Evolutionary conservation across 805 yeast genomes (phyloP).

Genomic region (Zygoascus flipseniorum): DNA sequence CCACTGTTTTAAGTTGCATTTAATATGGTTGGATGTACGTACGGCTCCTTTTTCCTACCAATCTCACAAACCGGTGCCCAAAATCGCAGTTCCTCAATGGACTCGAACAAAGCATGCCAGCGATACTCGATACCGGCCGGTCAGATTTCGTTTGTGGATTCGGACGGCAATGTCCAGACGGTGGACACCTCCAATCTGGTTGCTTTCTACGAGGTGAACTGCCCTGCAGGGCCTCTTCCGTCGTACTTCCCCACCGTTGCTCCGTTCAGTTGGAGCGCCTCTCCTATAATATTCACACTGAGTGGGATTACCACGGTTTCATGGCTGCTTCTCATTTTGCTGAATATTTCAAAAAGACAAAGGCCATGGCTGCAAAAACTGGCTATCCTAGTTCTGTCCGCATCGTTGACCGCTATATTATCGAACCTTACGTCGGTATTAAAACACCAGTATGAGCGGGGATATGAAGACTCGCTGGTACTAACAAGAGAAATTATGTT

Average conservation of each 20-base stretch:
- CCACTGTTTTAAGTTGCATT: no score
- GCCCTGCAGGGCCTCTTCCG: slow-evolving; percentile 3
- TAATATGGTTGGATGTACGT: no score
- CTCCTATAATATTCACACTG: slow-evolving; percentile 27
- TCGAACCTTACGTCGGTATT: slow-evolving; percentile 39
- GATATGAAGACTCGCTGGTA: slow-evolving; percentile 44
- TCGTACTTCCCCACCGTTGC: background rate
- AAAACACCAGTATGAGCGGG: slow-evolving; percentile 40
- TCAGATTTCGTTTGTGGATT: background rate
- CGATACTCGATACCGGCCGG: slow-evolving; percentile 1
- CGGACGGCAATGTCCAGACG: background rate
- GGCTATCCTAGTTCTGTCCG: slow-evolving; percentile 50
- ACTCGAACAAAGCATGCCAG: background rate
- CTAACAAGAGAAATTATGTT: slow-evolving; percentile 34
- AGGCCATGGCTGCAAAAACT: slow-evolving; percentile 51
- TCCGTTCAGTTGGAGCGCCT: slow-evolving; percentile 26
- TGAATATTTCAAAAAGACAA: slow-evolving; percentile 45
- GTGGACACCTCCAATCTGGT: background rate
- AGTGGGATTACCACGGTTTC: slow-evolving; percentile 35
- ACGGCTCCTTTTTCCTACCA: no score
- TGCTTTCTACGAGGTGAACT: background rate
- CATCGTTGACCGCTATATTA: slow-evolving; percentile 45
- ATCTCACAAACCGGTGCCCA: no score
- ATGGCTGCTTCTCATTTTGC: slow-evolving; percentile 61
- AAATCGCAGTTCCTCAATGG: background rate